Percentiles rank a stretch among this genome's conserved stretches.
Conservation (phyloP, 2,329 filamentous ascomycete species). For the Microdochium nivale region DNA sequence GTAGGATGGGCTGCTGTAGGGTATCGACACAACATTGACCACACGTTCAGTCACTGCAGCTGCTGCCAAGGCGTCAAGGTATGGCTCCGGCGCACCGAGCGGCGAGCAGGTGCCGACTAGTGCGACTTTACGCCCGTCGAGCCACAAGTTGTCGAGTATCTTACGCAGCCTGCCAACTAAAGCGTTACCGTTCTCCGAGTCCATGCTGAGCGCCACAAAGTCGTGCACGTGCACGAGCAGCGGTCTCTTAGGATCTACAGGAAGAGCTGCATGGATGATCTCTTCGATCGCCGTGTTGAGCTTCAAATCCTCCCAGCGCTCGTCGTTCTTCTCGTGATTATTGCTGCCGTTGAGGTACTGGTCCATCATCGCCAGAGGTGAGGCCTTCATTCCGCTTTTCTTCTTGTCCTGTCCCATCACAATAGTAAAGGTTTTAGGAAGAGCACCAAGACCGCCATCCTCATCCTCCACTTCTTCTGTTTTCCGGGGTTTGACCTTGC, state of each 20-base stretch:
- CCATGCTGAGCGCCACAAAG: conserved; percentile 66
- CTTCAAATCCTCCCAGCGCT: conserved; percentile 55
- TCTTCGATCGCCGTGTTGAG: conserved; percentile 47
- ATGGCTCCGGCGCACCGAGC: not conserved
- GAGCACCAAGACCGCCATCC: not conserved
- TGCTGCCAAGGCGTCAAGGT: not conserved
- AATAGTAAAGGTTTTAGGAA: conserved; percentile 6
- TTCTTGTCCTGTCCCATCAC: conserved; percentile 11
- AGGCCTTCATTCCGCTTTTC: conserved; percentile 15
- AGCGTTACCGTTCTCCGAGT: conserved; percentile 52
- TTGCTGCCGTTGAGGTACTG: conserved; percentile 34
- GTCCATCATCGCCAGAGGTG: conserved; percentile 23
- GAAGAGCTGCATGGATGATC: conserved; percentile 40
- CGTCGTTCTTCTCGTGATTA: conserved; percentile 25
- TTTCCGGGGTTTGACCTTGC: conserved; percentile 22
- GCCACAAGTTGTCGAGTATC: conserved; percentile 63
- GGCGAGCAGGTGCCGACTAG: conserved; percentile 68
- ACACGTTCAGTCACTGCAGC: not conserved
- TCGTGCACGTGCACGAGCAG: conserved; percentile 76
- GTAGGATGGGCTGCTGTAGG: not conserved
- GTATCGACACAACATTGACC: not conserved
- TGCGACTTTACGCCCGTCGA: conserved; percentile 61
- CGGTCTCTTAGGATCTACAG: conserved; percentile 25
- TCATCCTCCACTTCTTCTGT: conserved; percentile 7
- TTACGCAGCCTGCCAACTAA: conserved; percentile 64